Evolutionary conservation across 2,329 filamentous ascomycete genomes (phyloP).

Genomic region (Colletotrichum caudatum): DNA sequence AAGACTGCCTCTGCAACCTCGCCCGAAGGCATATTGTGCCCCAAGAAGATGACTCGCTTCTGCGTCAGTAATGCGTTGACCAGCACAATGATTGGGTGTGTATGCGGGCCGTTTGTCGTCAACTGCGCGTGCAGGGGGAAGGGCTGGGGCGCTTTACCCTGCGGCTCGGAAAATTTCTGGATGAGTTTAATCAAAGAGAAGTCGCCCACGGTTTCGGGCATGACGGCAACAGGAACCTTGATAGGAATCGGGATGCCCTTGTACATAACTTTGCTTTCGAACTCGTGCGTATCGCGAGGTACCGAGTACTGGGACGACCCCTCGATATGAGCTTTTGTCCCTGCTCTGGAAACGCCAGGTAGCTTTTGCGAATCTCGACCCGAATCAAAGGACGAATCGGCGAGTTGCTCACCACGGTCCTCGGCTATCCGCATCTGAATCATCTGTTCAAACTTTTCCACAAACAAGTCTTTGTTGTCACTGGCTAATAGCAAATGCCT

Average conservation of each 20-base stretch:
- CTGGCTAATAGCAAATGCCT: constrained; percentile 87
- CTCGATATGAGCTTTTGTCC: constrained; percentile 72
- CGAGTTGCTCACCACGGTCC: constrained; percentile 62
- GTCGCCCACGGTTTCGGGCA: constrained; percentile 96
- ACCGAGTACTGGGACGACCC: constrained; percentile 74
- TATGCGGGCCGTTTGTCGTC: constrained; percentile 89
- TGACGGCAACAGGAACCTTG: constrained; percentile 93
- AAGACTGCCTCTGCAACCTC: constrained; percentile 98
- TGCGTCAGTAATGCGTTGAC: constrained; percentile 96
- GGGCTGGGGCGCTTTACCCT: constrained; percentile 84
- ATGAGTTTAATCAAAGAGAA: constrained; percentile 98
- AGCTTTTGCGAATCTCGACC: constrained; percentile 61
- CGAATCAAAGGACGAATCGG: constrained; percentile 60
- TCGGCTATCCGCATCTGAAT: constrained; percentile 83
- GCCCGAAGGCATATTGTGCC: constrained; percentile 93
- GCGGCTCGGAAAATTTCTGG: constrained; percentile 88
- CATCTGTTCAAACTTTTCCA: constrained; percentile 98
- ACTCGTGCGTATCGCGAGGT: constrained; percentile 96
- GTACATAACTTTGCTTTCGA: constrained; percentile 94
- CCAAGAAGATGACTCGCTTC: constrained; percentile 95
- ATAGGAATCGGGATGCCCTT: constrained; percentile 97
- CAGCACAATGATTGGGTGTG: constrained; percentile 94
- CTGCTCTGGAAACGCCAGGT: constrained; percentile 68
- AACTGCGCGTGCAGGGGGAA: constrained; percentile 91
- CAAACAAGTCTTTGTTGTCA: constrained; percentile 94